Base-by-base conservation (phyloP, 441 rosid genomes). In the Gossypium trilobum region DNA sequence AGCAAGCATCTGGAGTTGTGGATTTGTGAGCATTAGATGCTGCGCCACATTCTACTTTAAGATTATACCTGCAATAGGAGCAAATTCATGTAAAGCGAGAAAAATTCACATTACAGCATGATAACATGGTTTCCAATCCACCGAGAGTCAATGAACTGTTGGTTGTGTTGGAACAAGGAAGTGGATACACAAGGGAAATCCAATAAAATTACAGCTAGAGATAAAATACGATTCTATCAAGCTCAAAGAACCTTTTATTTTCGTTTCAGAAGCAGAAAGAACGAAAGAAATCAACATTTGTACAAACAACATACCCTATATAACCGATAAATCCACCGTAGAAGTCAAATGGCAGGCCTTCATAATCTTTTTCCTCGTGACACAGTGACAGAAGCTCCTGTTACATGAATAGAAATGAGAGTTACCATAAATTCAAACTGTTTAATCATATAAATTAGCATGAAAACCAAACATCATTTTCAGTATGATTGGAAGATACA, bases 281-380 rank as follows among this genome's bases (percentile, higher is more conserved):
- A 19, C 0, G 31, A 51, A 68, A 68, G 36, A 76, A 79, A 46
- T 54, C 16, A 70, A 31, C 66, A 27, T 50, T 63, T 68, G 20
- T 67, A 73, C 63, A 55, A 63, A 73, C 17, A 58, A 80, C 90
- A 62, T 87, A 92, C 97, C 99, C 99, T 48, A 95, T 80, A 78
- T 89, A 92, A 79, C 99, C 98, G 23, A 95, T 78, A 81, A 81
- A 95, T 82, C 99, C 99, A 82, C 98, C 99, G 17, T 78, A 82
- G 79, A 95, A 95, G 23, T 88, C 90, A 81, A 95, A 95, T 54
- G 99, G 99, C 57, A 95, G 76, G 68, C 93, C 98, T 76, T 85
- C 86, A 56, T 78, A 88, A 84, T 92, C 99, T 60, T 82, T 85
- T 83, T 91, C 86, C 54, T 88, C 87, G 33, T 87, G 85, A 73